Evolutionary conservation across 768 basidiomycete species (phyloP).

Genomic region (Crassisporium funariophilum): DNA sequence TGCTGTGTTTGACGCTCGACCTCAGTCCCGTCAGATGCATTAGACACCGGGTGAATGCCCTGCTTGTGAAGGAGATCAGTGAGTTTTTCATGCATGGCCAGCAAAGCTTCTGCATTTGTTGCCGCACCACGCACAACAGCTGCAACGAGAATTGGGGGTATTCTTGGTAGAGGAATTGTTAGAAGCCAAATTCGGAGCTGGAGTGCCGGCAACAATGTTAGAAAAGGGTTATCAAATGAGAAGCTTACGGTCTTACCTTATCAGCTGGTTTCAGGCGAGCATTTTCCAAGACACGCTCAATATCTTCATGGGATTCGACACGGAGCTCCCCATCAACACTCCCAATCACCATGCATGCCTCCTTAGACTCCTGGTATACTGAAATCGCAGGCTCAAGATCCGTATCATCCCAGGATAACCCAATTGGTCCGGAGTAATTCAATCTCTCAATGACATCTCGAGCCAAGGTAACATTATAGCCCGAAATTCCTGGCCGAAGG

Average conservation of each 20-base stretch:
- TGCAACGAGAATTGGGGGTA: background rate
- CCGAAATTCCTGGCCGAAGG: conserved; percentile 14
- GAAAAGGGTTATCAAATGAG: background rate
- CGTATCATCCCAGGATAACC: conserved; percentile 21
- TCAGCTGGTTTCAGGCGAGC: conserved; percentile 12
- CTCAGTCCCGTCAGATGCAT: background rate
- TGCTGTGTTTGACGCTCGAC: background rate
- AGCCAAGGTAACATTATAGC: conserved; percentile 8
- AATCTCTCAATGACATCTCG: conserved; percentile 1
- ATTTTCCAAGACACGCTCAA: conserved; percentile 15
- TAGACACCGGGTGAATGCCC: background rate
- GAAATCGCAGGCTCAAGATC: conserved; percentile 16
- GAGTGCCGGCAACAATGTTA: too few species aligned
- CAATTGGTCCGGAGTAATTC: conserved; percentile 15
- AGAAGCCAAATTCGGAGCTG: background rate
- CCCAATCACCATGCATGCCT: conserved; percentile 16
- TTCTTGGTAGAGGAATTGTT: background rate
- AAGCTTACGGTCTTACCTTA: conserved; percentile 13
- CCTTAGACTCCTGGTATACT: conserved; percentile 12
- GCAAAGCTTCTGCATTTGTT: background rate
- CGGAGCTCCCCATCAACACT: conserved; percentile 7
- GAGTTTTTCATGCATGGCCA: background rate
- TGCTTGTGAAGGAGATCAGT: background rate
- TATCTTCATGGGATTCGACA: conserved; percentile 9
- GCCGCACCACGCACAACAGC: background rate